A percentile compares a stretch with the other conserved stretches of the same genome.
phyloP scores from a whole-genome alignment of 176 grass and related monocot genomes.

The Pontederia paniculata region DNA sequence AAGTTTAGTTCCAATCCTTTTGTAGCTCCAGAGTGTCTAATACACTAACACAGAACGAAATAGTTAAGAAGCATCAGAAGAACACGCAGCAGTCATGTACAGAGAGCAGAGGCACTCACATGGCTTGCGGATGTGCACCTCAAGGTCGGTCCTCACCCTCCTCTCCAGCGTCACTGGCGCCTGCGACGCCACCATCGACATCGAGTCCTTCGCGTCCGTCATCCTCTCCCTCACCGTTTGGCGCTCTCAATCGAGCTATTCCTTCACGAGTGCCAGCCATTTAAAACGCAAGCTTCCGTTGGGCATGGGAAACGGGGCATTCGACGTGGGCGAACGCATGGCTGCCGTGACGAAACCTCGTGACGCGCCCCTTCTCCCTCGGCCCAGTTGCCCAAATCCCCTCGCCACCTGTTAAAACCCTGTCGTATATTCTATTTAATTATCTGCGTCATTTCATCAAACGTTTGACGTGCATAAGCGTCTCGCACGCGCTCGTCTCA shows the following conservation, averaged over 20 bases:
- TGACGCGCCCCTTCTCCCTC: neutral
- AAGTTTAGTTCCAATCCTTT: too few relatives aligned
- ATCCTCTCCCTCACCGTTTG: neutral
- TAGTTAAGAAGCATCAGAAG: neutral
- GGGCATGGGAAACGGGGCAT: neutral
- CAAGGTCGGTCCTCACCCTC: slow-evolving; percentile 56
- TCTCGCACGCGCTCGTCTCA: too few relatives aligned
- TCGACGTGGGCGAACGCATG: slow-evolving; percentile 42
- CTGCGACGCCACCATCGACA: slow-evolving; percentile 56
- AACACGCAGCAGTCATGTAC: too few relatives aligned
- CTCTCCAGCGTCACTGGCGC: slow-evolving; percentile 52
- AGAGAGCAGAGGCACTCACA: slow-evolving; percentile 25
- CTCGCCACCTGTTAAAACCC: too few relatives aligned
- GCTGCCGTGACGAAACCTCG: slow-evolving; percentile 14
- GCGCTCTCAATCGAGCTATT: neutral
- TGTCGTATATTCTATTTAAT: too few relatives aligned
- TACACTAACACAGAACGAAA: too few relatives aligned
- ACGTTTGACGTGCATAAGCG: too few relatives aligned
- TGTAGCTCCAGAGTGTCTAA: too few relatives aligned
- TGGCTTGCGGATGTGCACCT: slow-evolving; percentile 66
- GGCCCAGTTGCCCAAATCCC: neutral
- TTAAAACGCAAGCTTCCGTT: too few relatives aligned
- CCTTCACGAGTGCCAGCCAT: neutral
- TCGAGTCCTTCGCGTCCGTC: slow-evolving; percentile 38
- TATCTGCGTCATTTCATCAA: too few relatives aligned